Percentiles rank a stretch among this genome's conserved stretches.
phyloP scores from a whole-genome alignment of 1,139 yeast species.

The Geotrichum reessii region DNA sequence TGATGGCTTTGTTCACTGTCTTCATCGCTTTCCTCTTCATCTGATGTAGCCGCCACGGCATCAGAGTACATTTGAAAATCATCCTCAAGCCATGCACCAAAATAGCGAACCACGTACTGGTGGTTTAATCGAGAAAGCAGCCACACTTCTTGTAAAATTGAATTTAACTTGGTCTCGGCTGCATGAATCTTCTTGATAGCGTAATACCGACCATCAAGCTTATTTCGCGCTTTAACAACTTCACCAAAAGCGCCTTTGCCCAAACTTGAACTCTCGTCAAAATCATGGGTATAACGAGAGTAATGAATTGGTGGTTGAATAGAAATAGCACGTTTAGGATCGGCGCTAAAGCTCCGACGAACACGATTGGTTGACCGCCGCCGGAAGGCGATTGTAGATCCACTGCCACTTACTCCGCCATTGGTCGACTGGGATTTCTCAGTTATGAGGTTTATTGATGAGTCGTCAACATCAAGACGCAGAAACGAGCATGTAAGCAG shows the following conservation, averaged over 20 bases:
- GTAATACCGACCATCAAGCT: constrained; percentile 89
- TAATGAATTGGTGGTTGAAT: constrained; percentile 21
- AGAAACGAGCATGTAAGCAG: constrained; percentile 35
- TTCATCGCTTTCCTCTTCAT: constrained; percentile 18
- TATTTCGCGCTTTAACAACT: constrained; percentile 89
- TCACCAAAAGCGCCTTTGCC: constrained; percentile 98
- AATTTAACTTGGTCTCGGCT: constrained; percentile 68
- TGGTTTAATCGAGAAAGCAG: constrained; percentile 87
- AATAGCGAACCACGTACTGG: constrained; percentile 91
- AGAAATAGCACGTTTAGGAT: constrained; percentile 11
- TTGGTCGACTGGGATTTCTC: constrained; percentile 1
- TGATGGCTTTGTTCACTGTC: constrained; percentile 6
- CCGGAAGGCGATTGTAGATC: constrained; percentile 5
- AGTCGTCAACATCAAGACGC: constrained; percentile 7
- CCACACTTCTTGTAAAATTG: constrained; percentile 83
- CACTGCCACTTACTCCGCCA: background rate
- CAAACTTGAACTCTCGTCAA: constrained; percentile 86
- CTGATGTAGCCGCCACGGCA: constrained; percentile 20
- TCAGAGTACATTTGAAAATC: constrained; percentile 34
- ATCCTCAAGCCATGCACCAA: constrained; percentile 95
- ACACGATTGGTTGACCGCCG: constrained; percentile 14
- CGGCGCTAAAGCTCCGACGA: constrained; percentile 19
- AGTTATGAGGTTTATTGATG: background rate
- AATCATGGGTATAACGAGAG: constrained; percentile 72
- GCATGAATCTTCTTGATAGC: constrained; percentile 91